Base-by-base conservation (phyloP, 148 eudicot genomes). In the Chenopodium quinoa region DNA sequence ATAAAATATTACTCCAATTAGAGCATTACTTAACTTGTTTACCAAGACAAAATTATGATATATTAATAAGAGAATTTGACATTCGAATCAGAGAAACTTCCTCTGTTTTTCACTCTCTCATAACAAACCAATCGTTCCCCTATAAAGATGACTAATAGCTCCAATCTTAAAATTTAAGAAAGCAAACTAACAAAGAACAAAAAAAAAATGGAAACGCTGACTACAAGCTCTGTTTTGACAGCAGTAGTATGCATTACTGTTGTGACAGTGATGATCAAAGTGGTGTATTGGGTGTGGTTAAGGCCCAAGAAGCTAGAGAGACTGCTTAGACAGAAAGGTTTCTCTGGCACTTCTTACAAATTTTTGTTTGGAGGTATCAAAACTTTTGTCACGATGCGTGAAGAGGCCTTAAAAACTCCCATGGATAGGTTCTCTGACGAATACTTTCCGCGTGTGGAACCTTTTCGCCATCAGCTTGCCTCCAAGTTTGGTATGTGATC, bases 271-370 rank as follows among this genome's bases (percentile, higher is more conserved):
- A 1, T 78, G 1, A 65, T 50, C 10, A 68, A 67, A 29, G 81
- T 29, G 17, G 9, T 82, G 37, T 76, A 82, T 27, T 82, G 79
- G 84, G 23, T 82, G 22, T 82, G 84, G 84, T 6, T 76, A 20
- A 76, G 71, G 29, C 84, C 76, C 8, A 82, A 82, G 69, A 76
- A 73, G 40, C 75, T 32, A 7, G 84, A 82, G 52, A 76, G 12
- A 52, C 23, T 11, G 44, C 76, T 82, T 4, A 76, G 58, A 44
- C 17, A 76, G 31, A 80, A 82, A 31, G 84, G 84, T 11, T 11
- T 82, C 11, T 46, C 75, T 6, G 84, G 84, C 4, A 82, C 71
- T 37, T 67, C 75, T 63, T 82, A 82, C 74, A 67, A 54, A 74
- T 19, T 82, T 44, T 69, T 82, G 40, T 50, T 34, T 32, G 80